Evolutionary conservation across 257 asterid species (phyloP), one percentile per base, ranked within the genome.

Genomic region (Solanum raphanifolium): DNA sequence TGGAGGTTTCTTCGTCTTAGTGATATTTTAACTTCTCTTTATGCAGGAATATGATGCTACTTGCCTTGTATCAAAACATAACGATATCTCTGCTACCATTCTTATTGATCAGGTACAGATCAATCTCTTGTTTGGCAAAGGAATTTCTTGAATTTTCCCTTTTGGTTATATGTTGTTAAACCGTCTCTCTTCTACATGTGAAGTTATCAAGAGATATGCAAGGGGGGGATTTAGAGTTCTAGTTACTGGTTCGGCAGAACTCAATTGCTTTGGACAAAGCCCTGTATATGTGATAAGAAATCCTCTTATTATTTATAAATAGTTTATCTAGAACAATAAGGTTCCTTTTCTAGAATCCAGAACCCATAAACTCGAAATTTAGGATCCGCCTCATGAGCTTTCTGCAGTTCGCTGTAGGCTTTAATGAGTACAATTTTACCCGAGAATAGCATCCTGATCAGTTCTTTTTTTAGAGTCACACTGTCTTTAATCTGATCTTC

Each of bases 21-120:
- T 3, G 58, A 83, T 81, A 36, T 75, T 71, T 58, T 39, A 78
- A 8, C 39, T 90, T 36, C 18, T 74, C 48, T 25, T 89, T 87
- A 13, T 88, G 91, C 98, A 96, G 99, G 99, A 95, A 88, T 95
- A 95, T 86, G 99, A 97, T 90, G 98, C 99, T 90, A 94, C 96
- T 87, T 86, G 83, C 58, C 99, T 97, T 72, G 69, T 96, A 87
- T 93, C 98, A 11, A 96, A 93, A 86, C 89, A 83, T 92, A 94
- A 86, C 71, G 87, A 92, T 39, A 89, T 97, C 71, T 87, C 98
- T 10, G 95, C 98, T 23, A 93, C 98, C 79, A 95, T 97, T 92
- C 93, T 97, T 88, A 97, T 97, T 88, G 99, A 97, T 89, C 99
- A 97, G 99, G 99, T 96, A 88, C 62, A 52, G 83, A 71, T 55